Percentiles rank a stretch among this genome's conserved stretches.
These are phyloP conservation scores for Lyophyllum shimeji DNA, from an alignment of 768 basidiomycete genomes.

Conservation along the genomic window DNA sequence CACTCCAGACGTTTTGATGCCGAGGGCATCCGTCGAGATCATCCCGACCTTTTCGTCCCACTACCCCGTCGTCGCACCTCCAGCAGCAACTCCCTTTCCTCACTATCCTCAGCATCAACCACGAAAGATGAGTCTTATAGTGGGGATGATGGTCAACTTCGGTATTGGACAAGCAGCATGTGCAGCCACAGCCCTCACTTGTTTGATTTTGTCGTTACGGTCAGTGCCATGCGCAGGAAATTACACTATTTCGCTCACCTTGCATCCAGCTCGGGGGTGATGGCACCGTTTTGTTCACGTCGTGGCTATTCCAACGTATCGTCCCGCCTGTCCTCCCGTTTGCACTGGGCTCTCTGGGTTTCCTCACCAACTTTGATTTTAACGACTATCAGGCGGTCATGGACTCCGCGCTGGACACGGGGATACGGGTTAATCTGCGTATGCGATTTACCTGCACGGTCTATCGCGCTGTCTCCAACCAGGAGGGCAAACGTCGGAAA, in stretches of 20 bases:
- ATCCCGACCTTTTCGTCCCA: conserved; percentile 87
- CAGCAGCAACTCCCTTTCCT: conserved; percentile 59
- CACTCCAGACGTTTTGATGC: conserved; percentile 94
- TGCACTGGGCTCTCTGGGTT: conserved; percentile 94
- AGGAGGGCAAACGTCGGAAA: conserved; percentile 64
- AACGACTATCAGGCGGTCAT: conserved; percentile 81
- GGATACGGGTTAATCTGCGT: conserved; percentile 94
- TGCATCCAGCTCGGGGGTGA: conserved; percentile 88
- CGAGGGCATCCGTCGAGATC: conserved; percentile 77
- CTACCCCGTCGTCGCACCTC: conserved; percentile 75
- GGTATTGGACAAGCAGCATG: conserved; percentile 98
- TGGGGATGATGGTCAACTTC: conserved; percentile 82
- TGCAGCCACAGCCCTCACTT: conserved; percentile 87
- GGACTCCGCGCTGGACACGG: conserved; percentile 85
- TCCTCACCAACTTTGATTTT: conserved; percentile 97
- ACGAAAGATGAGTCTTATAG: conserved; percentile 40
- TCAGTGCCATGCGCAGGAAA: conserved; percentile 38
- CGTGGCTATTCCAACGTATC: conserved; percentile 97
- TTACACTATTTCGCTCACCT: background rate
- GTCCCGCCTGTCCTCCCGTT: conserved; percentile 99
- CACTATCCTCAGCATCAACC: conserved; percentile 46
- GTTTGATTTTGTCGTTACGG: conserved; percentile 97
- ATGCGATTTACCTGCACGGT: conserved; percentile 99
- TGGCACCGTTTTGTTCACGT: conserved; percentile 97
- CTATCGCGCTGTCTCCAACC: conserved; percentile 84